A percentile compares a stretch with the other conserved stretches of the same genome.
These are phyloP conservation scores for Astrephomene gubernaculifera DNA, from an alignment of 139 green algal species.

Conservation along the genomic window DNA sequence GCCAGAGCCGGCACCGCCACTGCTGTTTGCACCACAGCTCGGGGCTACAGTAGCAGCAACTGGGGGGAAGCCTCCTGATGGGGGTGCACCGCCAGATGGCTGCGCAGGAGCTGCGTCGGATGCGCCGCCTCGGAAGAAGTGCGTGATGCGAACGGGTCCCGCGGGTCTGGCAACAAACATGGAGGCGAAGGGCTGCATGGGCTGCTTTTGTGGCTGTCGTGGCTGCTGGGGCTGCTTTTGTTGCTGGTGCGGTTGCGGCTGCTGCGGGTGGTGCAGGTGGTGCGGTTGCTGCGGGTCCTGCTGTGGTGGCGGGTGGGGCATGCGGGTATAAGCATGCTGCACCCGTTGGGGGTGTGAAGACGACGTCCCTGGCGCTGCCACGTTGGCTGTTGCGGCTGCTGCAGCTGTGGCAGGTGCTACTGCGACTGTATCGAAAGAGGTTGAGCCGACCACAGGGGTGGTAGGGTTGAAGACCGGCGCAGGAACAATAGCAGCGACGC, in stretches of 20 bases:
- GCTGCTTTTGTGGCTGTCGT: background rate
- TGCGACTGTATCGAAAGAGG: too few relatives aligned
- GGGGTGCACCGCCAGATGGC: too few relatives aligned
- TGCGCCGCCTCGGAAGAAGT: background rate
- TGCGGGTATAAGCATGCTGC: too few relatives aligned
- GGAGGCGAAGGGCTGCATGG: background rate
- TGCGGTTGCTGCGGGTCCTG: background rate
- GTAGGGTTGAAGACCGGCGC: background rate
- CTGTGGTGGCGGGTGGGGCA: too few relatives aligned
- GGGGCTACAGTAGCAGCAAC: too few relatives aligned
- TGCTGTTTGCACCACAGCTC: background rate
- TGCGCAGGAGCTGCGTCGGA: too few relatives aligned
- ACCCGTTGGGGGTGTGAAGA: too few relatives aligned
- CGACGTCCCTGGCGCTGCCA: too few relatives aligned
- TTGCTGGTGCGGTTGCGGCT: background rate
- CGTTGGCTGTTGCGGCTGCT: conserved; percentile 15
- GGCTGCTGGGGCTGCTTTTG: background rate
- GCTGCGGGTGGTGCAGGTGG: background rate
- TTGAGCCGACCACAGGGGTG: background rate
- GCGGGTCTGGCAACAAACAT: conserved; percentile 4
- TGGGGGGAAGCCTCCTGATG: too few relatives aligned
- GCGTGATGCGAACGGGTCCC: conserved; percentile 15
- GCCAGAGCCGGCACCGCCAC: background rate
- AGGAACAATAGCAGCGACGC: too few relatives aligned
- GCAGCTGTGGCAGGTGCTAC: conserved; percentile 1